Conservation (phyloP, 805 yeast species). For the Myxozyma lipomycoides region DNA sequence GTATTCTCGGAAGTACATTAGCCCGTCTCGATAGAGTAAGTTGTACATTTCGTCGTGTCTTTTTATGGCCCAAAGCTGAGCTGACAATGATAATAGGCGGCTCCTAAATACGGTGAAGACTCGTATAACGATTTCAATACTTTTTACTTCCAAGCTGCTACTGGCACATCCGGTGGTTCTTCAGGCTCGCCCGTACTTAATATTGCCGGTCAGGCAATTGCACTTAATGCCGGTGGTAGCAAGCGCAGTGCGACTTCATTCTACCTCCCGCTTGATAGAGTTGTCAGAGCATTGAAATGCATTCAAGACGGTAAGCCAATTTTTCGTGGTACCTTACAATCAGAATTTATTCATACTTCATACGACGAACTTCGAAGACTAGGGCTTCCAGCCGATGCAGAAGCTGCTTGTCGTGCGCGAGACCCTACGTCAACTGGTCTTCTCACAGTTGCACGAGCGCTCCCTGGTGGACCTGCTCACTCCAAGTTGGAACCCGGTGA, state of each 20-base stretch:
- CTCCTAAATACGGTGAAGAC: slow-evolving; percentile 27
- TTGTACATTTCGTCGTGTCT: too few species aligned
- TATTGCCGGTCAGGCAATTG: slow-evolving; percentile 27
- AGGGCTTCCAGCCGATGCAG: slow-evolving; percentile 17
- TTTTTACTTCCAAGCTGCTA: slow-evolving; percentile 28
- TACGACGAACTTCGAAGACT: slow-evolving; percentile 26
- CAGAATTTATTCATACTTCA: slow-evolving; percentile 22
- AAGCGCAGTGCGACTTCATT: slow-evolving; percentile 27
- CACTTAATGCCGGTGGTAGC: slow-evolving; percentile 27
- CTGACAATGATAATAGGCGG: too few species aligned
- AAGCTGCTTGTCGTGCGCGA: slow-evolving; percentile 18
- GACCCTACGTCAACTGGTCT: slow-evolving; percentile 15
- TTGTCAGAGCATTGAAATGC: slow-evolving; percentile 22
- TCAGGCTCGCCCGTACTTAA: slow-evolving; percentile 28
- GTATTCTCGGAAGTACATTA: slow-evolving; percentile 26
- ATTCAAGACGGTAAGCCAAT: slow-evolving; percentile 15
- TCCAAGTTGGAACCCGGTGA: slow-evolving; percentile 26
- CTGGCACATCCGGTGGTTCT: slow-evolving; percentile 28
- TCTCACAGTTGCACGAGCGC: slow-evolving; percentile 19
- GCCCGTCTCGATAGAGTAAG: slow-evolving; percentile 26
- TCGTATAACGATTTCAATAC: slow-evolving; percentile 26
- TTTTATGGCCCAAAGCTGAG: too few species aligned
- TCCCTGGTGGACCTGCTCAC: slow-evolving; percentile 25
- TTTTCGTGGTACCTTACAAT: slow-evolving; percentile 25
- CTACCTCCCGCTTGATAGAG: slow-evolving; percentile 25